Evolutionary conservation across 345 rosid species (phyloP).

Genomic region (Laguncularia racemosa): DNA sequence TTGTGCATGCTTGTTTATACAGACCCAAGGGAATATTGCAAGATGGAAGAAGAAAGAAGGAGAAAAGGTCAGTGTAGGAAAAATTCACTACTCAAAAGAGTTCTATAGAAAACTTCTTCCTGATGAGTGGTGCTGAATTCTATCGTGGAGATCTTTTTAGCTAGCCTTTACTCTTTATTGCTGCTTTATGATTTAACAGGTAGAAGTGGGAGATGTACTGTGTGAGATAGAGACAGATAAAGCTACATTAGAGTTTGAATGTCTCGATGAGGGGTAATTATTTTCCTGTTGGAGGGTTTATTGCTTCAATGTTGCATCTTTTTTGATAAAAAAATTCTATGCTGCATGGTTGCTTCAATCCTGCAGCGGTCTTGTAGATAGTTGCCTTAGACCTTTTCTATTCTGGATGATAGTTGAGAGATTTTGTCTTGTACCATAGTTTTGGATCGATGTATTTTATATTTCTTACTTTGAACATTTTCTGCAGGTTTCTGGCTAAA

Average conservation of each 20-base stretch:
- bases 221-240: constrained; percentile 98
- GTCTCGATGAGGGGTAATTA: constrained; percentile 92
- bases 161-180: background rate
- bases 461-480: background rate
- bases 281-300: constrained; percentile 7
- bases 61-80: constrained; percentile 58
- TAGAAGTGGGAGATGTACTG: constrained; percentile 85
- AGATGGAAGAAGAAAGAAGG: constrained; percentile 98
- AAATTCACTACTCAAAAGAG: background rate
- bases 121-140: background rate
- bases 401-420: no score
- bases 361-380: no score
- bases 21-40: constrained; percentile 91
- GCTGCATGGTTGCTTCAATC: no score
- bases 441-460: background rate
- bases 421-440: no score
- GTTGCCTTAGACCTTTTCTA: no score
- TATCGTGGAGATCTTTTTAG: background rate
- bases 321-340: no score
- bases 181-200: constrained; percentile 42
- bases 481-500: constrained; percentile 81
- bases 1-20: constrained; percentile 22
- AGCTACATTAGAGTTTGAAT: constrained; percentile 89
- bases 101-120: background rate
- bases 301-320: no score